A percentile compares a stretch with the other conserved stretches of the same genome.
phyloP scores from a whole-genome alignment of 2,329 filamentous ascomycete genomes.

The Monilinia polystroma region DNA sequence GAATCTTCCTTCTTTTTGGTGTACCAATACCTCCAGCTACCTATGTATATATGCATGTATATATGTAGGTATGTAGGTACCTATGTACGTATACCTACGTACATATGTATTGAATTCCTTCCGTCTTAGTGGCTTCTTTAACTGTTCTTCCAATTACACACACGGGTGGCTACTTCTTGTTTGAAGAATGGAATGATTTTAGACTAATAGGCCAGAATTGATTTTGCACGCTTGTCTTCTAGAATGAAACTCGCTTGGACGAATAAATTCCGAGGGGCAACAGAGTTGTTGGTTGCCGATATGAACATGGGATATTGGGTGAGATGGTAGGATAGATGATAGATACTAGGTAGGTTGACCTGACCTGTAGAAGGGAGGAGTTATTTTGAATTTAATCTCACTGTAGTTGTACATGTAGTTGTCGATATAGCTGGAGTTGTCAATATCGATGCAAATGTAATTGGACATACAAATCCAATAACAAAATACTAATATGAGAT shows the following conservation, averaged over 20 bases:
- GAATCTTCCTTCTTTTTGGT: background rate
- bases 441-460: background rate
- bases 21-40: background rate
- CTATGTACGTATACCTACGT: no score
- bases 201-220: background rate
- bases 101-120: background rate
- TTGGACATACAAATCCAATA: background rate
- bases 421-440: no score
- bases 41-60: no score
- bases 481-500: background rate
- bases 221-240: background rate
- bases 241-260: slow-evolving; percentile 1
- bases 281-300: background rate
- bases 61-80: no score
- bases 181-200: background rate
- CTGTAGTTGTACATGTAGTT: no score
- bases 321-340: background rate
- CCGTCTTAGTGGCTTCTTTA: background rate
- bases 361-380: background rate
- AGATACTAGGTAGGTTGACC: background rate
- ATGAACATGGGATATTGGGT: background rate
- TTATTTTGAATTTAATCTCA: background rate
- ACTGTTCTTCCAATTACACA: background rate
- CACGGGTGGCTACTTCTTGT: background rate
- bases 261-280: background rate